Base-by-base conservation (phyloP, 2,329 filamentous ascomycete species). In the Epichloe glyceriae region DNA sequence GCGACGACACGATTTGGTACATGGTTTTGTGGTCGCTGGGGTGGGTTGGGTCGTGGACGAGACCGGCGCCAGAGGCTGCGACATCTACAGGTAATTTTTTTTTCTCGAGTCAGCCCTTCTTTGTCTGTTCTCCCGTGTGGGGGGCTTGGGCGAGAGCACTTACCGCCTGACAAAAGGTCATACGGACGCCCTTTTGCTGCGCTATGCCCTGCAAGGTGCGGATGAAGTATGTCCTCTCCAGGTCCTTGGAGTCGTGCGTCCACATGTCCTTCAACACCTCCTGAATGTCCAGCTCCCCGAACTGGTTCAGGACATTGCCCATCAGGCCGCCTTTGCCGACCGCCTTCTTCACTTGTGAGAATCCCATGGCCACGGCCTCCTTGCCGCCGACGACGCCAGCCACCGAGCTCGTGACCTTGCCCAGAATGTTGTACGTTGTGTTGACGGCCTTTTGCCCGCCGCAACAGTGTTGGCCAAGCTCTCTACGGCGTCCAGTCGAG, bases 191-290 rank as follows among this genome's bases (percentile, higher is more conserved):
- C 70, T 96, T 96, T 68, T 95, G 90, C 64, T 95, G 88, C 1
- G 93, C 78, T 60, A 98, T 97, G 26, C 89, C 88, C 70, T 98
- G 93, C 3, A 98, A 76, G 1, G 93, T 98, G 56, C 93, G 84
- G 64, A 98, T 95, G 54, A 98, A 74, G 65, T 98, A 98, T 6
- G 93, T 98, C 52, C 93, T 79, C 70, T 98, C 93, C 40, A 98
- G 81, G 60, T 98, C 93, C 77, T 97, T 98, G 49, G 86, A 90
- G 48, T 97, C 91, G 62, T 98, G 93, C 20, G 93, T 98, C 93
- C 93, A 98, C 74, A 95, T 85, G 65, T 98, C 93, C 63, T 91
- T 84, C 52, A 97, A 72, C 63, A 97, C 93, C 69, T 98, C 93
- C 49, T 93, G 82, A 47, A 97, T 80, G 61, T 96, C 93, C 54